Conservation (phyloP, 495 filamentous ascomycete species). For the Daldinia grandis region DNA sequence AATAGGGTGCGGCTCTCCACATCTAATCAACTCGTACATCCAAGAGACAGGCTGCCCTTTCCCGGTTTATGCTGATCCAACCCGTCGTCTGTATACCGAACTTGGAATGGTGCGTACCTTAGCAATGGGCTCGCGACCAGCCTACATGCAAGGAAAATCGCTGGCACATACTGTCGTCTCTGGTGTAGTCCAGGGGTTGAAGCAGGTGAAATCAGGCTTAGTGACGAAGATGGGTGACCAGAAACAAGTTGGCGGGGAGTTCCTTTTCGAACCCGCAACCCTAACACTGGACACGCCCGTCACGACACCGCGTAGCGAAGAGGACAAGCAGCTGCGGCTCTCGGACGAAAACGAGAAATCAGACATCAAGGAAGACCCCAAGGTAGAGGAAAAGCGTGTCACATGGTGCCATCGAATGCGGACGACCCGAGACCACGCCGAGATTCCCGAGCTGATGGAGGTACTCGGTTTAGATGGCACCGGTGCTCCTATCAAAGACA, state of each 20-base stretch:
- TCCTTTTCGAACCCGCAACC: slow-evolving; percentile 70
- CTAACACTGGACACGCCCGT: slow-evolving; percentile 46
- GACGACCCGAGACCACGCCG: slow-evolving; percentile 79
- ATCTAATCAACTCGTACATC: slow-evolving; percentile 74
- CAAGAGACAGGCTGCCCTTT: slow-evolving; percentile 71
- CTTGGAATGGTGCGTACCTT: slow-evolving; percentile 76
- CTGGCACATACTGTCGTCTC: slow-evolving; percentile 55
- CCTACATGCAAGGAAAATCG: slow-evolving; percentile 66
- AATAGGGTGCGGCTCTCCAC: slow-evolving; percentile 80
- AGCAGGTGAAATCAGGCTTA: slow-evolving; percentile 59
- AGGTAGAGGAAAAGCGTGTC: slow-evolving; percentile 62
- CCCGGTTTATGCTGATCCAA: slow-evolving; percentile 84
- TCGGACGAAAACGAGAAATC: slow-evolving; percentile 40
- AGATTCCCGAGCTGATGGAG: slow-evolving; percentile 68
- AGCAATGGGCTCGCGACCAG: slow-evolving; percentile 67
- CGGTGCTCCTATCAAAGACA: slow-evolving; percentile 49
- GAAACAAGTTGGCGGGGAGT: slow-evolving; percentile 83
- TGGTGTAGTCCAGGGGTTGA: slow-evolving; percentile 66
- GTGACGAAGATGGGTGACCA: slow-evolving; percentile 72
- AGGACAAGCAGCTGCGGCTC: slow-evolving; percentile 28
- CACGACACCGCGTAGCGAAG: slow-evolving; percentile 43
- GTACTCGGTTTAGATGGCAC: slow-evolving; percentile 66
- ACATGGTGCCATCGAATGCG: slow-evolving; percentile 88
- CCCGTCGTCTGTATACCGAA: slow-evolving; percentile 69
- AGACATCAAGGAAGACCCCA: slow-evolving; percentile 27